Conservation (phyloP, 169 alveolate species). For the Neospora caninum region DNA sequence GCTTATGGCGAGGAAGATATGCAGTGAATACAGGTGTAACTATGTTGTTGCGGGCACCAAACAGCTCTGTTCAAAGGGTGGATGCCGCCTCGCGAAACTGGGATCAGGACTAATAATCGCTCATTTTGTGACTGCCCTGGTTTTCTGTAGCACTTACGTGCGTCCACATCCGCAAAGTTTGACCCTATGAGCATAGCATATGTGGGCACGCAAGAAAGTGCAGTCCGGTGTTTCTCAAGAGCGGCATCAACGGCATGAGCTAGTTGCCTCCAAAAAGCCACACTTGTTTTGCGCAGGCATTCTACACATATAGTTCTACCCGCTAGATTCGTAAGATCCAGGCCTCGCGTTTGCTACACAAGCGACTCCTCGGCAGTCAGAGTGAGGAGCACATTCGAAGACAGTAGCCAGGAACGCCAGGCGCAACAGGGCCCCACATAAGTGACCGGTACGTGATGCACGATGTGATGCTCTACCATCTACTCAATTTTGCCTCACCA, state of each 20-base stretch:
- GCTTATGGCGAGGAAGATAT: too few species aligned
- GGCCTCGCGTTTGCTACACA: neutral
- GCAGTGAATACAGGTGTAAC: too few species aligned
- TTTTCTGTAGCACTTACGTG: slow-evolving; percentile 10
- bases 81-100: too few species aligned
- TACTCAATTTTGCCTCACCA: neutral
- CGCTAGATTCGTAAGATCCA: neutral
- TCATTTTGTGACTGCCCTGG: neutral
- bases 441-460: too few species aligned
- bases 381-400: too few species aligned
- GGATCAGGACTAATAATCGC: too few species aligned
- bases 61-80: too few species aligned
- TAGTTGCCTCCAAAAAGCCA: neutral
- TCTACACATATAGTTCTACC: neutral
- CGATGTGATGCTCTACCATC: too few species aligned
- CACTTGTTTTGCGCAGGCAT: neutral
- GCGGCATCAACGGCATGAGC: neutral
- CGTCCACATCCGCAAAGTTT: neutral
- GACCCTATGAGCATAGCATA: neutral
- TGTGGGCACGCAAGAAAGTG: neutral
- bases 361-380: neutral
- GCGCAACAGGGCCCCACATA: too few species aligned
- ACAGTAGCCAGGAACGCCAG: too few species aligned
- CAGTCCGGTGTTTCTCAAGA: neutral
- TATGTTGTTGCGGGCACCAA: too few species aligned